A percentile compares a stretch with the other conserved stretches of the same genome.
Evolutionary conservation across 2,329 filamentous ascomycete genomes (phyloP).

Genomic region (Microdochium nivale): DNA sequence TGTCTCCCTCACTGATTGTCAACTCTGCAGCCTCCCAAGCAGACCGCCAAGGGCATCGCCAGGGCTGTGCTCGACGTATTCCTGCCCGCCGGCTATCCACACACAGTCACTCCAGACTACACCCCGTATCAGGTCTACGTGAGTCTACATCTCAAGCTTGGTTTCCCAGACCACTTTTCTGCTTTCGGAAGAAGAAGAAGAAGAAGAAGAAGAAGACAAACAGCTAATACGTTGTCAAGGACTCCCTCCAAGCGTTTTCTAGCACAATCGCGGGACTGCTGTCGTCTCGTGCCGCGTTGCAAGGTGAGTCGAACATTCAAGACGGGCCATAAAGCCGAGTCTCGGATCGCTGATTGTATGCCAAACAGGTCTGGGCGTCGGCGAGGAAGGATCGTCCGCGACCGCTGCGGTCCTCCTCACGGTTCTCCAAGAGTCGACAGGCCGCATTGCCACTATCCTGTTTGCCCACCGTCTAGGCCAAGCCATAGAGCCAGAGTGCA

Average conservation of each 20-base stretch:
- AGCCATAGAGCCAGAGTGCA: constrained; percentile 82
- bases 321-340: not conserved
- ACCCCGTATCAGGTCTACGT: constrained; percentile 56
- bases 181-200: too few relatives aligned
- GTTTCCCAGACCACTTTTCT: too few relatives aligned
- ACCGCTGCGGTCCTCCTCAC: constrained; percentile 76
- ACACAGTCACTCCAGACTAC: constrained; percentile 81
- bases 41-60: constrained; percentile 11
- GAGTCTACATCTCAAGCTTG: constrained; percentile 5
- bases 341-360: constrained; percentile 21
- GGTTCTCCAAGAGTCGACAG: constrained; percentile 73
- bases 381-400: constrained; percentile 68
- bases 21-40: constrained; percentile 6
- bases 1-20: not conserved
- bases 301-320: constrained; percentile 25
- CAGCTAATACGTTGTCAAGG: constrained; percentile 20
- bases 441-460: constrained; percentile 73
- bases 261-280: constrained; percentile 74
- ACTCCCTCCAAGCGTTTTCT: constrained; percentile 78
- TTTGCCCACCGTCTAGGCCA: constrained; percentile 79
- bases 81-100: constrained; percentile 78
- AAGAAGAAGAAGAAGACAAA: too few relatives aligned
- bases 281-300: constrained; percentile 72
- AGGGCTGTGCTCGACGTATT: constrained; percentile 59
- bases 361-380: constrained; percentile 58